Percentiles rank a stretch among this genome's conserved stretches.
Evolutionary conservation across 257 asterid species (phyloP).

Genomic region (Hygrophila difformis): DNA sequence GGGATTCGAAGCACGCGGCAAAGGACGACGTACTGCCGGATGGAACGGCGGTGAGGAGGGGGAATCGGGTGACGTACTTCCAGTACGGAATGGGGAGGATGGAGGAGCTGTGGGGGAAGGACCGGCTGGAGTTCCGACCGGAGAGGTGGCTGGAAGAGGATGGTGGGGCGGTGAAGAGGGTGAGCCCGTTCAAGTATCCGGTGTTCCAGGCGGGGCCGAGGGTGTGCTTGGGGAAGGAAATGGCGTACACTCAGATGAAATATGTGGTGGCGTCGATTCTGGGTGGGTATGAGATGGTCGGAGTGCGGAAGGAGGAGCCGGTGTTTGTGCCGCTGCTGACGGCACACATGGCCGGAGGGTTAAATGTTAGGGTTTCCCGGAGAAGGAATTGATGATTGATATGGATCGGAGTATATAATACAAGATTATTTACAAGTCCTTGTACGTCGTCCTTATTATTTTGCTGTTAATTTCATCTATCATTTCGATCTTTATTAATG

Average conservation of each 20-base stretch:
- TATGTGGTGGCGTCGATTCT: constrained; percentile 50
- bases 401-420: no score
- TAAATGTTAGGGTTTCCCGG: constrained; percentile 35
- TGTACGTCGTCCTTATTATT: no score
- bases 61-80: constrained; percentile 70
- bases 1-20: constrained; percentile 78
- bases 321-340: constrained; percentile 46
- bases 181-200: constrained; percentile 55
- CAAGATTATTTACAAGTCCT: no score
- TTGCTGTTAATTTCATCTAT: no score
- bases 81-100: constrained; percentile 91
- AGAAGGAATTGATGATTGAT: background rate
- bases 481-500: no score
- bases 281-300: constrained; percentile 36
- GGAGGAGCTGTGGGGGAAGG: constrained; percentile 68
- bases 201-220: constrained; percentile 89
- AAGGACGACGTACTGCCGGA: constrained; percentile 62
- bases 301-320: constrained; percentile 29
- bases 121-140: constrained; percentile 52
- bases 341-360: constrained; percentile 61
- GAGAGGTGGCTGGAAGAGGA: constrained; percentile 49
- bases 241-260: constrained; percentile 82
- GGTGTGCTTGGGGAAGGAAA: constrained; percentile 71
- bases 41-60: constrained; percentile 44
- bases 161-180: constrained; percentile 19